phyloP scores from a whole-genome alignment of 805 yeast genomes.

The Saccharomycopsis capsularis region DNA sequence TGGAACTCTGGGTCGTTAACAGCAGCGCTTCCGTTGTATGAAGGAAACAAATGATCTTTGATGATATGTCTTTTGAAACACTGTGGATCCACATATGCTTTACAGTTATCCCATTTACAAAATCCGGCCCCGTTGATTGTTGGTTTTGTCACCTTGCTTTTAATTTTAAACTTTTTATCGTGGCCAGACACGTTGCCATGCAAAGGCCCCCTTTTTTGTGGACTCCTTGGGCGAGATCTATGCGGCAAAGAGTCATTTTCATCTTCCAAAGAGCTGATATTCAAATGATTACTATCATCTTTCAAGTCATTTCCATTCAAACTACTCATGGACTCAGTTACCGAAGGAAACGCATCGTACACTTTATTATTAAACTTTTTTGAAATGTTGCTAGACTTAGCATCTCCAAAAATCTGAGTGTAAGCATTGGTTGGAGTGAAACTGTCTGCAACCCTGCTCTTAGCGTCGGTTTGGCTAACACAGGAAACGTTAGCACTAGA shows the following conservation, averaged over 20 bases:
- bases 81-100: slow-evolving; percentile 32
- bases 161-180: not conserved
- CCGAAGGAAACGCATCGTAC: not conserved
- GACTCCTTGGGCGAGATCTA: too few species aligned
- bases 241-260: not conserved
- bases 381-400: not conserved
- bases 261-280: not conserved
- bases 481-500: too few species aligned
- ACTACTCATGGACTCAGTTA: too few species aligned
- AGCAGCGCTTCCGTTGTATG: slow-evolving; percentile 19
- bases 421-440: not conserved
- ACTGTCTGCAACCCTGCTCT: too few species aligned
- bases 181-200: not conserved
- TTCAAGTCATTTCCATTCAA: too few species aligned
- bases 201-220: not conserved
- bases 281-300: too few species aligned
- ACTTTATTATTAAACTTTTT: too few species aligned
- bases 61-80: slow-evolving; percentile 47
- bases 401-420: not conserved
- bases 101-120: slow-evolving; percentile 71
- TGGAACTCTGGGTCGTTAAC: not conserved
- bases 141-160: not conserved
- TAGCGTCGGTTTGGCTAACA: not conserved
- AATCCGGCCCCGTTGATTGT: not conserved
- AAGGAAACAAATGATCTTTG: slow-evolving; percentile 38